Conservation (phyloP, 371 early-diverging fungal species). For the Mucor lusitanicus region DNA sequence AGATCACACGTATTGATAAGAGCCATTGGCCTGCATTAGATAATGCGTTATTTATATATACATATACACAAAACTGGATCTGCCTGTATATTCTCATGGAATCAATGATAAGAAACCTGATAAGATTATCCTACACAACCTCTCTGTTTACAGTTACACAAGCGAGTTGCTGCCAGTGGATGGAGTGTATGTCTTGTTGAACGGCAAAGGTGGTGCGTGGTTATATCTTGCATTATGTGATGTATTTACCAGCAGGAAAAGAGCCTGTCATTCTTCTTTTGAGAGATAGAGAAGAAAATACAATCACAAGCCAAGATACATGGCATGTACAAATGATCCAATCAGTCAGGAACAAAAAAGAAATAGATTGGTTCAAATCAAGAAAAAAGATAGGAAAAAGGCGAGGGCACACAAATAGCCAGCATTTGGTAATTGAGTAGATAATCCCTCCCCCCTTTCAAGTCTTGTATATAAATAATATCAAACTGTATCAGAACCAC, state of each 20-base stretch:
- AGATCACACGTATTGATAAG: neutral
- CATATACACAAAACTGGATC: neutral
- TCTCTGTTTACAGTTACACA: neutral
- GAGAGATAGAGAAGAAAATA: too few species aligned
- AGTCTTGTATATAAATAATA: neutral
- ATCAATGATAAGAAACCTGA: slow-evolving; percentile 10
- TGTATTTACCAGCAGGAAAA: too few species aligned
- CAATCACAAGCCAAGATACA: too few species aligned
- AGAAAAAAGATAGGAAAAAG: neutral
- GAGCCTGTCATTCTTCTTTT: too few species aligned
- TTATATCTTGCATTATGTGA: too few species aligned
- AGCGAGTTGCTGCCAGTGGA: neutral
- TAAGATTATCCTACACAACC: slow-evolving; percentile 1
- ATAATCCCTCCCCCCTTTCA: neutral
- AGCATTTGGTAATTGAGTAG: neutral
- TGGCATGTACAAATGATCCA: neutral
- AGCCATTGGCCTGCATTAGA: neutral
- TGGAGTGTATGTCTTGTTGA: too few species aligned
- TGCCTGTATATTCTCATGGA: neutral
- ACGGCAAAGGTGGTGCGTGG: too few species aligned
- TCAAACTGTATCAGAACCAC: neutral
- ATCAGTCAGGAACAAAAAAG: neutral
- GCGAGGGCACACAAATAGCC: neutral
- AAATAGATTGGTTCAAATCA: neutral
- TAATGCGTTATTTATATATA: neutral